Percentiles rank a stretch among this genome's conserved stretches.
phyloP scores from a whole-genome alignment of 2,329 filamentous ascomycete species.

The Ophiostoma perfectum region DNA sequence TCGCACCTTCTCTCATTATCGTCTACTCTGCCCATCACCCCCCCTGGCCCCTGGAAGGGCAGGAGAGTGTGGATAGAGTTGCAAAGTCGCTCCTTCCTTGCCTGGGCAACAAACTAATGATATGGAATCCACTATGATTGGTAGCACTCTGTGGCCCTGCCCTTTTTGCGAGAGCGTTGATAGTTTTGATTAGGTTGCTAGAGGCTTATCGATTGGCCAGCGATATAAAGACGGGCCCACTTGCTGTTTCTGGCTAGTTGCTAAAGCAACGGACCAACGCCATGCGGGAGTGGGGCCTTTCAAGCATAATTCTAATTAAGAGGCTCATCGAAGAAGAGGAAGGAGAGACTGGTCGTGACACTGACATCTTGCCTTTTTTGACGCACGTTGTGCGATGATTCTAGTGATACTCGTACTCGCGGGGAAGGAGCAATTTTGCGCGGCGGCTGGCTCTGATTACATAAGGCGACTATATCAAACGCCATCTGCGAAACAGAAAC shows the following conservation, averaged over 20 bases:
- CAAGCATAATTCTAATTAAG: conserved; percentile 20
- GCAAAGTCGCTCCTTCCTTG: conserved; percentile 15
- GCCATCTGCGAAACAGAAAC: neutral
- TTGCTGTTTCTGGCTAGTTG: conserved; percentile 23
- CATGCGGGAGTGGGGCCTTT: neutral
- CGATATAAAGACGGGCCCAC: conserved; percentile 9
- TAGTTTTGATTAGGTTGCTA: conserved; percentile 13
- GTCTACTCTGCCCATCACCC: neutral
- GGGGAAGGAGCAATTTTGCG: neutral
- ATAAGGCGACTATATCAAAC: neutral
- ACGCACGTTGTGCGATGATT: neutral
- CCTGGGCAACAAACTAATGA: conserved; percentile 14
- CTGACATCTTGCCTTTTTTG: neutral
- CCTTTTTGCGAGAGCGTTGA: neutral
- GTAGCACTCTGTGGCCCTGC: neutral
- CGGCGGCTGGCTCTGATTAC: neutral
- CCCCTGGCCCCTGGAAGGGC: conserved; percentile 5
- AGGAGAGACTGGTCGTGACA: neutral
- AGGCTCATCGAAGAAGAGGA: conserved; percentile 13
- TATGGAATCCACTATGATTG: neutral
- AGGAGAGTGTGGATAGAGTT: neutral
- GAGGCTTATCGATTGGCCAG: conserved; percentile 17
- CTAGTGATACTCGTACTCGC: neutral
- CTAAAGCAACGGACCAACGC: conserved; percentile 23
- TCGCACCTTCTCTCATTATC: conserved; percentile 1